Percentiles rank a stretch among this genome's conserved stretches.
Conservation (phyloP, 2,329 filamentous ascomycete species). For the Fusarium coicis region DNA sequence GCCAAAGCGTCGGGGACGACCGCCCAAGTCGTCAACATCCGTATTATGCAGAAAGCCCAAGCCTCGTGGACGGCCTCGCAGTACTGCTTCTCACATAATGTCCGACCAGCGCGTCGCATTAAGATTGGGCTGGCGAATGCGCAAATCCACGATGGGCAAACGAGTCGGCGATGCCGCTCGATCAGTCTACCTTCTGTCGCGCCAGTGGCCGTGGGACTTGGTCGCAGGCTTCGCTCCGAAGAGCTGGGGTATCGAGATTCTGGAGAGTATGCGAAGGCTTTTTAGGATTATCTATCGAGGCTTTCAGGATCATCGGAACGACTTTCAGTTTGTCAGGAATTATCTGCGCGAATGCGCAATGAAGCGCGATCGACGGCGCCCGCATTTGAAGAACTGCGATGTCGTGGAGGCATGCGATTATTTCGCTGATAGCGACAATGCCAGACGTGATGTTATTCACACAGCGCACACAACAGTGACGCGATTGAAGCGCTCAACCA, state of each 20-base stretch:
- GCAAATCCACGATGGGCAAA: neutral
- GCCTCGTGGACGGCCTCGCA: neutral
- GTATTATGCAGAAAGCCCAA: neutral
- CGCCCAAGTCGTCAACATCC: neutral
- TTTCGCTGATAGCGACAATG: neutral
- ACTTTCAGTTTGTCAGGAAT: neutral
- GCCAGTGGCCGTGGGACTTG: slow-evolving; percentile 12
- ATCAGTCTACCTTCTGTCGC: neutral
- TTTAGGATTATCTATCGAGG: neutral
- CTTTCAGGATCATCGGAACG: neutral
- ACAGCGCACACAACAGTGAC: neutral
- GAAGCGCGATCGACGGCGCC: neutral
- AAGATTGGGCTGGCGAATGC: neutral
- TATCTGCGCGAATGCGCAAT: neutral
- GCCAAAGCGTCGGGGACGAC: neutral
- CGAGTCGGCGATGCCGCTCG: slow-evolving; percentile 2
- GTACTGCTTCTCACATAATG: neutral
- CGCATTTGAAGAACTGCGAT: neutral
- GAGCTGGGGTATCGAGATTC: neutral
- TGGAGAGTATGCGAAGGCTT: neutral
- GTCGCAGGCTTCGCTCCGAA: neutral
- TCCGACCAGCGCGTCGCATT: neutral
- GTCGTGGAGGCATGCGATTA: neutral
- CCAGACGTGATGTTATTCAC: neutral
- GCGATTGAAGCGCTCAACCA: neutral